Evolutionary conservation across 768 basidiomycete genomes (phyloP).

Genomic region (Russula sp.): DNA sequence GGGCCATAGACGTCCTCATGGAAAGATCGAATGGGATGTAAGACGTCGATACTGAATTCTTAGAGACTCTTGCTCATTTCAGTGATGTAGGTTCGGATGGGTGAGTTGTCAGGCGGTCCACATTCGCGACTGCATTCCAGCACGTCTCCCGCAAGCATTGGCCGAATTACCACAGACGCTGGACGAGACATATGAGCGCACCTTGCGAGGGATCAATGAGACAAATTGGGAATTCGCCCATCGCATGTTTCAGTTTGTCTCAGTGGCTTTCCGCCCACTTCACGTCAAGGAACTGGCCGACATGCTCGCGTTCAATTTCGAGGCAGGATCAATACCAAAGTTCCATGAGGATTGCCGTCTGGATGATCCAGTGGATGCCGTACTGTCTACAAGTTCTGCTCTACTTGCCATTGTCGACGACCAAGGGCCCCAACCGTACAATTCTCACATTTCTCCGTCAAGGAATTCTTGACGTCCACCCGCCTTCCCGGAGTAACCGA

Average conservation of each 20-base stretch:
- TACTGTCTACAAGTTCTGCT: not conserved
- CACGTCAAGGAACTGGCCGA: not conserved
- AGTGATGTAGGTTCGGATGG: not conserved
- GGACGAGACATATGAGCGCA: not conserved
- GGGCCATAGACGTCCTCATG: not conserved
- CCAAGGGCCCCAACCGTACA: not conserved
- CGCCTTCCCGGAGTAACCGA: not conserved
- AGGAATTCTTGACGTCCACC: not conserved
- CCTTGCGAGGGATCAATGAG: not conserved
- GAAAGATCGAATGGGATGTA: not conserved
- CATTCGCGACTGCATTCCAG: not conserved
- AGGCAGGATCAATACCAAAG: not conserved
- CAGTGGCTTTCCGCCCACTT: not conserved
- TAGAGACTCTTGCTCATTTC: not conserved
- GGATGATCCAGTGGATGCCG: not conserved
- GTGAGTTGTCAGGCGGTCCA: not conserved
- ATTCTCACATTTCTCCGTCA: not conserved
- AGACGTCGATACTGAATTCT: not conserved
- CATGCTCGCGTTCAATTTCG: not conserved
- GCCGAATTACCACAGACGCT: not conserved
- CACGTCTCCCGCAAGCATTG: not conserved
- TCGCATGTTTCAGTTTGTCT: not conserved
- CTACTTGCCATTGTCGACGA: not conserved
- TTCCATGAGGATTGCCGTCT: not conserved
- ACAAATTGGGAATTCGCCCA: not conserved